Base-by-base conservation (phyloP, 2,329 filamentous ascomycete species). In the Fusarium sp. region DNA sequence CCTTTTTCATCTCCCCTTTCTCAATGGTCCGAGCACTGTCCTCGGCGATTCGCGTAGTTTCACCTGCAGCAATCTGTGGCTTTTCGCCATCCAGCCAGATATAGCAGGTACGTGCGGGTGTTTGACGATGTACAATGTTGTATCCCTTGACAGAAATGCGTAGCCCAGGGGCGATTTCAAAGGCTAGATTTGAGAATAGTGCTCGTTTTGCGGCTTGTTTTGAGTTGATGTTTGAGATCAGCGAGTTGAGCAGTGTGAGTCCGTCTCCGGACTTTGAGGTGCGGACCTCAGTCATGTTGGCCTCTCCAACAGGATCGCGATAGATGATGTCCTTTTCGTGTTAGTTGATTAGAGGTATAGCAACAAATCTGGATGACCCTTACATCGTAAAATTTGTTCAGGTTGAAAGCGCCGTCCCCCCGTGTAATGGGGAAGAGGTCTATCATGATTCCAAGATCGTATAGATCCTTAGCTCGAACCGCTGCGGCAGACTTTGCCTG, bases 91-190 rank as follows among this genome's bases (percentile, higher is more conserved):
- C 90, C 1, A 95, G 81, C 85, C 91, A 98, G 62, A 99, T 87
- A 71, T 93, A 98, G 72, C 91, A 94, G 38, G 87, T 95, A 46
- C 93, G 85, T 5, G 90, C 89, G 11, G 92, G 90, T 45, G 87
- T 85, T 74, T 98, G 94, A 40, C 88, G 87, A 70, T 97, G 94
- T 51, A 97, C 83, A 11, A 97, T 79, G 46, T 96, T 91, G 78
- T 94, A 99, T 6, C 95, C 95, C 71, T 96, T 97, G 35, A 99
- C 89, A 0, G 93, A 93, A 50, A 99, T 97, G 39, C 84, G 88
- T 24, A 99, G 80, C 1, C 88, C 88, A 0, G 94, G 93, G 0
- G 91, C 93, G 50, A 99, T 85, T 74, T 98, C 93, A 53, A 99
- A 85, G 0, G 91, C 86, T n/a, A 97, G 80, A 47, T 90, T 92